Evolutionary conservation across 352 stramenopile species (phyloP), one percentile per base, ranked within the genome.

Genomic region (Discostella stelligera): DNA sequence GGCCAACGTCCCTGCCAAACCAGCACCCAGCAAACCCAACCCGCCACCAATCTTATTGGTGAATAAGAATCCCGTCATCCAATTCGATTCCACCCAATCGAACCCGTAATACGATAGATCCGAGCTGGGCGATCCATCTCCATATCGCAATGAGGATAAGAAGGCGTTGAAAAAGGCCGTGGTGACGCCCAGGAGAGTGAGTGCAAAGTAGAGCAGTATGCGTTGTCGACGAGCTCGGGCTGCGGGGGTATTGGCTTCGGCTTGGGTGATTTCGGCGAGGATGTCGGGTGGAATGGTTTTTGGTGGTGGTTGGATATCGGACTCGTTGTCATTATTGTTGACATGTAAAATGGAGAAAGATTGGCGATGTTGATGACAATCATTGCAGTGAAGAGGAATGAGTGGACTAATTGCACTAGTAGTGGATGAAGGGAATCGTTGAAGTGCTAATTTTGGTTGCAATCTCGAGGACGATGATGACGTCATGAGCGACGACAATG

Each of bases 81-180:
- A 66, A 65, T 85, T 89, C 0, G 27, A 23, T 23, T 85, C 50
- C 0, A 92, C 82, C 86, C 86, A 92, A 37, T 54, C 79, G 82
- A 90, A 92, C 1, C 81, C 83, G 52, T 81, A 83, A 50, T 70
- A 71, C 9, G 54, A 32, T 37, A 80, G 46, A 30, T 83, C 71
- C 2, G 20, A 53, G 11, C 48, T 60, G 8, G 74, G 68, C 14
- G 41, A 16, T 13, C 78, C 74, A 18, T 80, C 77, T 0, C 70
- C 73, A 37, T 52, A 81, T 41, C 84, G 63, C 5, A 92, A 30
- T 62, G 88, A 78, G 0, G 77, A 82, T 9, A 92, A 73, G 62
- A 92, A 92, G 46, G 66, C 82, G 71, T 92, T 92, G 63, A 89
- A 90, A n/a, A 83, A 83, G 13, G 76, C 76, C 11, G 68, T 66